phyloP scores from a whole-genome alignment of 2,329 filamentous ascomycete genomes.

The Xylaria sp. region DNA sequence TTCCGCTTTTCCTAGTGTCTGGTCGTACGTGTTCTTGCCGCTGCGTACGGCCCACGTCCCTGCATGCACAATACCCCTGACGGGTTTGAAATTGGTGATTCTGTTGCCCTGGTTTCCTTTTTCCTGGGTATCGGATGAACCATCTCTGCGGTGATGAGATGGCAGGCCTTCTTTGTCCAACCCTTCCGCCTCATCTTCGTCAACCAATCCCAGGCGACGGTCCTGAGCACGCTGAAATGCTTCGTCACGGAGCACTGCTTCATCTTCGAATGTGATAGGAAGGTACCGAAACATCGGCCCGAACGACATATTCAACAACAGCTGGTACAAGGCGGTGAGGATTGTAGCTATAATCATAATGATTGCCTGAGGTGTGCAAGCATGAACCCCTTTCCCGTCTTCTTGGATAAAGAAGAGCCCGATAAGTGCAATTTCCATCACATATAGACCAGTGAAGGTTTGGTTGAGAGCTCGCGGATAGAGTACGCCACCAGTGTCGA shows the following conservation, averaged over 20 bases:
- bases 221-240: constrained; percentile 85
- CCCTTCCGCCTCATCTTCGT: constrained; percentile 58
- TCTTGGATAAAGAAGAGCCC: constrained; percentile 86
- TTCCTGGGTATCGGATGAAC: constrained; percentile 47
- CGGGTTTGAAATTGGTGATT: constrained; percentile 51
- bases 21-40: constrained; percentile 59
- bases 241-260: constrained; percentile 89
- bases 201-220: constrained; percentile 69
- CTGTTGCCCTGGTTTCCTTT: constrained; percentile 43
- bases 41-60: constrained; percentile 60
- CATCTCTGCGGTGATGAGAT: constrained; percentile 56
- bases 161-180: constrained; percentile 52
- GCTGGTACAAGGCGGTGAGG: constrained; percentile 81
- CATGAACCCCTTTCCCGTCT: constrained; percentile 62
- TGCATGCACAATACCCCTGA: constrained; percentile 60
- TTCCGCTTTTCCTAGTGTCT: constrained; percentile 56
- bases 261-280: constrained; percentile 94
- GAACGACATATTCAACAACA: constrained; percentile 84
- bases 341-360: constrained; percentile 81
- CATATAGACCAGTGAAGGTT: constrained; percentile 91
- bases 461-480: constrained; percentile 96
- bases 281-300: constrained; percentile 86
- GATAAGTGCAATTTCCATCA: constrained; percentile 91
- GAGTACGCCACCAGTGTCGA: constrained; percentile 90
- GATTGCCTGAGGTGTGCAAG: constrained; percentile 80